phyloP scores from a whole-genome alignment of 345 rosid species.

The Lumnitzera racemosa region DNA sequence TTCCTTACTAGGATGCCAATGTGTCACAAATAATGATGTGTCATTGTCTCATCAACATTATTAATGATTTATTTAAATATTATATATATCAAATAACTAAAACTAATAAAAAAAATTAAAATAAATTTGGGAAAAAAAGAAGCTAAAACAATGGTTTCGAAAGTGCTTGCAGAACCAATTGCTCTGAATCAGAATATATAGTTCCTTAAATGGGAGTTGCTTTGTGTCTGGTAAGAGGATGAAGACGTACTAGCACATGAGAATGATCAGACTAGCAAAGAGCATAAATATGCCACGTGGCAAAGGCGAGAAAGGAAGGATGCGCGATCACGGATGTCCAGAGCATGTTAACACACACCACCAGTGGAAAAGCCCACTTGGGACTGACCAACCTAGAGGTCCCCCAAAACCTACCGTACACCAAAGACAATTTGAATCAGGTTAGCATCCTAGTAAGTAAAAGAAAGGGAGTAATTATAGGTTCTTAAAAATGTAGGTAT shows the following conservation, averaged over 20 bases:
- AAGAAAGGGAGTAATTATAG: too few species aligned
- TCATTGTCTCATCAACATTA: too few species aligned
- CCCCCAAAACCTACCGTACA: slow-evolving; percentile 78
- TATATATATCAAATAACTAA: too few species aligned
- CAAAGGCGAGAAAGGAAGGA: slow-evolving; percentile 66
- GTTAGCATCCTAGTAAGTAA: too few species aligned
- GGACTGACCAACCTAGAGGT: slow-evolving; percentile 92
- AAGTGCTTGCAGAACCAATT: slow-evolving; percentile 79
- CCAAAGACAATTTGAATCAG: too few species aligned
- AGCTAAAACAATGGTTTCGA: too few species aligned
- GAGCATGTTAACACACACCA: slow-evolving; percentile 70
- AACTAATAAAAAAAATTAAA: too few species aligned
- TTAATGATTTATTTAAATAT: too few species aligned
- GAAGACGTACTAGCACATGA: slow-evolving; percentile 71
- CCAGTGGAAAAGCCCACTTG: slow-evolving; percentile 71
- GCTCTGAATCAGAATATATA: slow-evolving; percentile 57
- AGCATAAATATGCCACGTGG: slow-evolving; percentile 70
- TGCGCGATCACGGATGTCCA: slow-evolving; percentile 81
- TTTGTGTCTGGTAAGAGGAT: slow-evolving; percentile 83
- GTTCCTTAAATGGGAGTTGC: slow-evolving; percentile 81
- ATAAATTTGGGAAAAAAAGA: too few species aligned
- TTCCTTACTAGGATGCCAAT: too few species aligned
- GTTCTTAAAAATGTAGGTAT: too few species aligned
- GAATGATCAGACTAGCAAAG: slow-evolving; percentile 50
- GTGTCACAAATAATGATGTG: too few species aligned